A percentile compares a stretch with the other conserved stretches of the same genome.
Evolutionary conservation across 495 filamentous ascomycete species (phyloP).

Genomic region (Neurospora cerealis): DNA sequence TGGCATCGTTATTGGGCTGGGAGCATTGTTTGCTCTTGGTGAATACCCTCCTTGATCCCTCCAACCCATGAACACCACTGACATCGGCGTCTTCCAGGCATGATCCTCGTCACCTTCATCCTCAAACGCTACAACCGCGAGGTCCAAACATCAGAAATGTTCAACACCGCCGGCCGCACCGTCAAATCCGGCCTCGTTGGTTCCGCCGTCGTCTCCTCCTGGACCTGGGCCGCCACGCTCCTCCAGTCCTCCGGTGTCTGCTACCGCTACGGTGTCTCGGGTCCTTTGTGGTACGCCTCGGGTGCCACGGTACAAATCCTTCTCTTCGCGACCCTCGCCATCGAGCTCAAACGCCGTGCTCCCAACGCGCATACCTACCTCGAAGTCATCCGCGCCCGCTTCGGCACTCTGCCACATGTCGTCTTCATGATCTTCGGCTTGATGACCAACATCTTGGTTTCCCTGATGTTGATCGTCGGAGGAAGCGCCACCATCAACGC

Average conservation of each 20-base stretch:
- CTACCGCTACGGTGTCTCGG: conserved; percentile 86
- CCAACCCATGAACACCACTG: background rate
- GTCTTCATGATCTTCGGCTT: conserved; percentile 76
- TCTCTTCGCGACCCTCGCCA: conserved; percentile 86
- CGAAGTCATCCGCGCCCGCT: conserved; percentile 53
- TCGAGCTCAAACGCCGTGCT: conserved; percentile 81
- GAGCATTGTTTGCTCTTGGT: conserved; percentile 72
- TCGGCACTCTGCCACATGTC: conserved; percentile 53
- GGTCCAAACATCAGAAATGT: conserved; percentile 94
- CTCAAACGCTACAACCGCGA: conserved; percentile 85
- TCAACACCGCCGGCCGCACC: conserved; percentile 85
- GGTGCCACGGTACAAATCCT: conserved; percentile 67
- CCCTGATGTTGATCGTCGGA: conserved; percentile 87
- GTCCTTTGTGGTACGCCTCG: conserved; percentile 81
- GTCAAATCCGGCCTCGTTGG: conserved; percentile 94
- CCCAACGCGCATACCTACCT: conserved; percentile 85
- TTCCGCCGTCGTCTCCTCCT: conserved; percentile 87
- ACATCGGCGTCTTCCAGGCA: conserved; percentile 9
- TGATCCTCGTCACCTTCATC: conserved; percentile 63
- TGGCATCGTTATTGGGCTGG: conserved; percentile 72
- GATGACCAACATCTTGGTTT: conserved; percentile 75
- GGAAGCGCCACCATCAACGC: conserved; percentile 79
- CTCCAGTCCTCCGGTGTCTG: conserved; percentile 81
- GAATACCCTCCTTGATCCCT: conserved; percentile 9
- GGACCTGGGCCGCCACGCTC: conserved; percentile 86